Percentiles rank a stretch among this genome's conserved stretches.
Evolutionary conservation across 2,329 filamentous ascomycete genomes (phyloP).

Genomic region (Verticillium nonalfalfae): DNA sequence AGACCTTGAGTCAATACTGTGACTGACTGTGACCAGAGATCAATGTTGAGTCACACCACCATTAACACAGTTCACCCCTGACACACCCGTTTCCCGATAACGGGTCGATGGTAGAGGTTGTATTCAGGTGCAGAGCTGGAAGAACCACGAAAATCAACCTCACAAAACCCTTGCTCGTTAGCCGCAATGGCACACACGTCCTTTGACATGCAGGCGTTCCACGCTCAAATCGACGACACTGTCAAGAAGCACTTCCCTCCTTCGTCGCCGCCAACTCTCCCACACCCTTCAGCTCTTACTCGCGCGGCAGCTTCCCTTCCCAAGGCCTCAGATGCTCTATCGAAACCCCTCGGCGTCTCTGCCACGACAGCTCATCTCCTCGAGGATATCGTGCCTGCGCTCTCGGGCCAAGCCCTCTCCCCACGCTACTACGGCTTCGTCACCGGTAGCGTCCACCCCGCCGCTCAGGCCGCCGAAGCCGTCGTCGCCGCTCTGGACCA

Average conservation of each 20-base stretch:
- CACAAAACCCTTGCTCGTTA: too few relatives aligned
- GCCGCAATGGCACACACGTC: background rate
- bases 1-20: too few relatives aligned
- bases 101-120: background rate
- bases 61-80: background rate
- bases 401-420: constrained; percentile 58
- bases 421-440: constrained; percentile 85
- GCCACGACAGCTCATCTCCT: constrained; percentile 36
- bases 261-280: constrained; percentile 28
- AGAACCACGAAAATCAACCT: background rate
- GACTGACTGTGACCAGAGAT: background rate
- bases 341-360: constrained; percentile 18
- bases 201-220: constrained; percentile 1
- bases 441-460: constrained; percentile 72
- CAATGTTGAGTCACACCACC: background rate
- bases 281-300: constrained; percentile 23
- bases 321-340: constrained; percentile 26
- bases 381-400: constrained; percentile 43
- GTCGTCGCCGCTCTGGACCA: constrained; percentile 78
- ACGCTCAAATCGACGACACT: constrained; percentile 6
- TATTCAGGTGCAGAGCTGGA: background rate
- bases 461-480: constrained; percentile 76
- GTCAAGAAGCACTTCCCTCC: constrained; percentile 4
- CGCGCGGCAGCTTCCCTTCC: constrained; percentile 31
- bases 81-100: background rate